phyloP scores from a whole-genome alignment of 495 filamentous ascomycete genomes.

The Penicillium dipodomyicola region DNA sequence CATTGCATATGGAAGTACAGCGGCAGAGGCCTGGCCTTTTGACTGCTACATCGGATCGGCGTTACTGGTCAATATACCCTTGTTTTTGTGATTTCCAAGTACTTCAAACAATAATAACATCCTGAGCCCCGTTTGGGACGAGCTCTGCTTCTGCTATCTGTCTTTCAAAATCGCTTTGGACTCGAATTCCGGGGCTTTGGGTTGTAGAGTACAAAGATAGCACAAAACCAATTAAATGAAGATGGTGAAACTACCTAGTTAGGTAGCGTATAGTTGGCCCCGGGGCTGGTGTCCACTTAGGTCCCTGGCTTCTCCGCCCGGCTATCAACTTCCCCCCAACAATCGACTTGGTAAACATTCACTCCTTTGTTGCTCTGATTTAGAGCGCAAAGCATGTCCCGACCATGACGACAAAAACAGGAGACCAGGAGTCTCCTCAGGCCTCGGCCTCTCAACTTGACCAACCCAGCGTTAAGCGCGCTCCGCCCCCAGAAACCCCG shows the following conservation, averaged over 20 bases:
- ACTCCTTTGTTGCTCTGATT: slow-evolving; percentile 4
- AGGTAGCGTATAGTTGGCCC: not conserved
- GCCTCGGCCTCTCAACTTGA: slow-evolving; percentile 16
- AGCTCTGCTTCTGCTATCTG: too few relatives aligned
- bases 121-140: too few relatives aligned
- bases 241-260: too few relatives aligned
- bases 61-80: slow-evolving; percentile 41
- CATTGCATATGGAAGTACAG: not conserved
- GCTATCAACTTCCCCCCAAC: slow-evolving; percentile 12
- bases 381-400: slow-evolving; percentile 37
- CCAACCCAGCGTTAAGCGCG: slow-evolving; percentile 31
- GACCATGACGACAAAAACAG: slow-evolving; percentile 40
- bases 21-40: slow-evolving; percentile 5
- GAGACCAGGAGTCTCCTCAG: slow-evolving; percentile 35
- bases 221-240: too few relatives aligned
- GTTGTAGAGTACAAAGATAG: too few relatives aligned
- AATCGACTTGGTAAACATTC: not conserved
- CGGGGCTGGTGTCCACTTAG: slow-evolving; percentile 7
- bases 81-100: slow-evolving; percentile 5
- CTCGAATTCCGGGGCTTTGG: too few relatives aligned
- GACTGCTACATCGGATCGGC: slow-evolving; percentile 27
- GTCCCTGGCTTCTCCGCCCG: slow-evolving; percentile 25
- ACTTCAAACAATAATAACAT: too few relatives aligned
- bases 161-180: too few relatives aligned
- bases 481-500: slow-evolving; percentile 72